These are phyloP conservation scores for Neofusicoccum laricinum DNA, from an alignment of 2,329 filamentous ascomycete species.

Conservation along the genomic window DNA sequence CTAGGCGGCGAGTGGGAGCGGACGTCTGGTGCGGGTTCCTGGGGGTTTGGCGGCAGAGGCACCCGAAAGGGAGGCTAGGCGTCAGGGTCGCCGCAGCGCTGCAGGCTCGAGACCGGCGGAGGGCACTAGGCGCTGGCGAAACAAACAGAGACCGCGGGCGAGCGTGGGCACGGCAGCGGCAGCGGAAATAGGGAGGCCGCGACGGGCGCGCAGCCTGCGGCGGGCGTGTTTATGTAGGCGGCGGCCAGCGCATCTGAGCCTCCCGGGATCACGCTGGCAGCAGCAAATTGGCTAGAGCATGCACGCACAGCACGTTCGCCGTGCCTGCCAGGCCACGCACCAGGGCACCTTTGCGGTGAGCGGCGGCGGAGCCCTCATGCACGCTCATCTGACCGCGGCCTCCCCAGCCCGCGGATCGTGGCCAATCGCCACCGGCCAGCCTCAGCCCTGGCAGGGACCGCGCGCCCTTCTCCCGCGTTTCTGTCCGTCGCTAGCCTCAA, in stretches of 20 bases:
- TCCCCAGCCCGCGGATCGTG: not conserved
- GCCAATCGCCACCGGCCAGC: not conserved
- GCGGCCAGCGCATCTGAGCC: constrained; percentile 13
- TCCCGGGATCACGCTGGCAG: constrained; percentile 14
- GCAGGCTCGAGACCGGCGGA: not conserved
- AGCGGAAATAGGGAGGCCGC: not conserved
- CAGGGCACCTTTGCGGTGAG: constrained; percentile 12
- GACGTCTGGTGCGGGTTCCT: constrained; percentile 6
- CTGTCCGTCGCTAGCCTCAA: constrained; percentile 10
- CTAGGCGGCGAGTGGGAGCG: not conserved
- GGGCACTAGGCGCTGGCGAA: constrained; percentile 7
- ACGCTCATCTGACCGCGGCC: constrained; percentile 12
- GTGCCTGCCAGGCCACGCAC: not conserved
- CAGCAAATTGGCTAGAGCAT: constrained; percentile 7
- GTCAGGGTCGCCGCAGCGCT: not conserved
- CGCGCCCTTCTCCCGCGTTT: constrained; percentile 11
- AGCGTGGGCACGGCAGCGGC: no score
- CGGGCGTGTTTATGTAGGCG: constrained; percentile 12
- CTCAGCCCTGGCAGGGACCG: constrained; percentile 10
- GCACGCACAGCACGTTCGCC: constrained; percentile 10
- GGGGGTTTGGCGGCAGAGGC: not conserved
- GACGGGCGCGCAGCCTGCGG: constrained; percentile 2
- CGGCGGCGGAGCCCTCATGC: constrained; percentile 12
- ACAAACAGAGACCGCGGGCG: not conserved
- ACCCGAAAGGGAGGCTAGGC: constrained; percentile 10